Evolutionary conservation across 1,284 basidiomycete genomes (phyloP).

Genomic region (Apiotrichum sp.): DNA sequence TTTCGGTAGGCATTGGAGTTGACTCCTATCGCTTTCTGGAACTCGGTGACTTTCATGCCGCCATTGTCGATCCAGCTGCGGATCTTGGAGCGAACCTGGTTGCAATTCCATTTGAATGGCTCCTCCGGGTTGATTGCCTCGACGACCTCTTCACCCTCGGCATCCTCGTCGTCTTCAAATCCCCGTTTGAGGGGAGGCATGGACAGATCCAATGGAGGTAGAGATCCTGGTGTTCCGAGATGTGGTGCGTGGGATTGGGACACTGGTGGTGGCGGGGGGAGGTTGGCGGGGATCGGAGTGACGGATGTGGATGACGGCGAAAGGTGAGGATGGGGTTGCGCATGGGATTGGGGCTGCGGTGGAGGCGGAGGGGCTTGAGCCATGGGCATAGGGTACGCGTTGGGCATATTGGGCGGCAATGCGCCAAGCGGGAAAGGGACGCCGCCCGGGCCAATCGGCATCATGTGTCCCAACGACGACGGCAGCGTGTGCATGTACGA

Average conservation of each 20-base stretch:
- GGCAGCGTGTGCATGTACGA: neutral
- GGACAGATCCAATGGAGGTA: too few relatives aligned
- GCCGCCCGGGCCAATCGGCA: neutral
- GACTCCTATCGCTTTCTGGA: slow-evolving; percentile 2
- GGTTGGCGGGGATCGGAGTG: too few relatives aligned
- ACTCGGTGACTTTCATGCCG: slow-evolving; percentile 3
- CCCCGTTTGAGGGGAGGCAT: neutral
- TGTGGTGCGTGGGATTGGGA: too few relatives aligned
- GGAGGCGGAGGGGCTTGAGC: neutral
- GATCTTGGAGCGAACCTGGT: slow-evolving; percentile 3
- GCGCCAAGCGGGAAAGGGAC: neutral
- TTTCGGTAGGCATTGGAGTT: slow-evolving; percentile 4
- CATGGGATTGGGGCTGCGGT: neutral
- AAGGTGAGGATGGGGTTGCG: neutral
- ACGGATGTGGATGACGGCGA: too few relatives aligned
- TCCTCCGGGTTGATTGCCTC: neutral
- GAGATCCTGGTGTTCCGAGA: too few relatives aligned
- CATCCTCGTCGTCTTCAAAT: neutral
- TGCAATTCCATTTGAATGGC: slow-evolving; percentile 4
- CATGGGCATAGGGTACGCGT: neutral
- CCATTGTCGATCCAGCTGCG: slow-evolving; percentile 4
- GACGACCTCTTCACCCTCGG: neutral
- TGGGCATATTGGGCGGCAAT: neutral
- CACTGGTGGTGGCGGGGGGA: neutral
- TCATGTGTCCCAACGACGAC: neutral